Evolutionary conservation across 352 stramenopile species (phyloP).

Genomic region (Blastocystis hominis): DNA sequence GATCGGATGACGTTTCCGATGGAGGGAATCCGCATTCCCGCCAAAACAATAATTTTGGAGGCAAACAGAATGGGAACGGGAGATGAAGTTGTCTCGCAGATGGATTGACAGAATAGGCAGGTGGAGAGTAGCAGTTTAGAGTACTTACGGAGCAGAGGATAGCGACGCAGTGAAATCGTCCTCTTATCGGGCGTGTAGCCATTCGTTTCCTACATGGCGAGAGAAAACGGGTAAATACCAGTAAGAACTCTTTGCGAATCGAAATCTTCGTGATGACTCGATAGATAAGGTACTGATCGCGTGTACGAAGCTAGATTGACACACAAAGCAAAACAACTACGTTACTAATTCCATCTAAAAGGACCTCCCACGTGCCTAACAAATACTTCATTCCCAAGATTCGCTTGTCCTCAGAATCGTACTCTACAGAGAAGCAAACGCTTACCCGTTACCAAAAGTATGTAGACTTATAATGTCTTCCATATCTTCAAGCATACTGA

Average conservation of each 20-base stretch:
- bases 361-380: constrained; percentile 35
- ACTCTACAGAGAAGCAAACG: neutral
- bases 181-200: neutral
- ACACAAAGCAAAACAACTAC: neutral
- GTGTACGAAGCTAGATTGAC: constrained; percentile 8
- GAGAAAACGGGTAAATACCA: neutral
- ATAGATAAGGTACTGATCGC: constrained; percentile 35
- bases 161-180: neutral
- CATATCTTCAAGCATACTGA: constrained; percentile 31
- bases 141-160: constrained; percentile 2
- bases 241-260: constrained; percentile 19
- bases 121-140: neutral
- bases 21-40: neutral
- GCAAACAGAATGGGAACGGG: constrained; percentile 42
- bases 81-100: neutral
- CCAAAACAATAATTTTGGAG: constrained; percentile 6
- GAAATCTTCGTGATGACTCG: constrained; percentile 45
- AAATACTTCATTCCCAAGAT: constrained; percentile 49
- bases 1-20: neutral
- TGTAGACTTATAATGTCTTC: constrained; percentile 10
- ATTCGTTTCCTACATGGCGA: neutral
- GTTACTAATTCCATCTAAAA: neutral
- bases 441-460: neutral
- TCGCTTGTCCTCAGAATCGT: neutral
- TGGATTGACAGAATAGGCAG: neutral